Evolutionary conservation across 495 filamentous ascomycete genomes (phyloP).

Genomic region (Aspergillus sparsus): DNA sequence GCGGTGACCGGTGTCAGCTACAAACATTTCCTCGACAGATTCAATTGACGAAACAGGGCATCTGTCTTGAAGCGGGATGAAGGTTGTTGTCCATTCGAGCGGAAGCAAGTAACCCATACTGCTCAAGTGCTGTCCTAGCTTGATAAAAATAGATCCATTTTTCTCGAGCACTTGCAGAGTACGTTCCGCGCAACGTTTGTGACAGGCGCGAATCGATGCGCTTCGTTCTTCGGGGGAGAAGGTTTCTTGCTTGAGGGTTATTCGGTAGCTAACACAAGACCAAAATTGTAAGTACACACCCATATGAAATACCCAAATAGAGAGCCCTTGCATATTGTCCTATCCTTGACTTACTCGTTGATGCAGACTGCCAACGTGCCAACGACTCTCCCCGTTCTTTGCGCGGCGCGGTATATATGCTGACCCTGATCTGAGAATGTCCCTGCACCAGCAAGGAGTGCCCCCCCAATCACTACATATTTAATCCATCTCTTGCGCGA

Average conservation of each 20-base stretch:
- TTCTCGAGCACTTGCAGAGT: constrained; percentile 85
- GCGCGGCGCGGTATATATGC: constrained; percentile 69
- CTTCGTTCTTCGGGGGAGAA: constrained; percentile 61
- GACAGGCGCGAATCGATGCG: constrained; percentile 75
- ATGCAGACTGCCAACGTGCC: constrained; percentile 75
- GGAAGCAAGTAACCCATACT: constrained; percentile 97
- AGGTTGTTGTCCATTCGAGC: constrained; percentile 91
- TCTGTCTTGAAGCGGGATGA: constrained; percentile 93
- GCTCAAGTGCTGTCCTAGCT: constrained; percentile 93
- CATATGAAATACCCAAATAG: background rate
- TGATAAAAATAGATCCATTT: constrained; percentile 98
- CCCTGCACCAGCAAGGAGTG: constrained; percentile 57
- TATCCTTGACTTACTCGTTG: constrained; percentile 71
- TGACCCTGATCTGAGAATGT: constrained; percentile 71
- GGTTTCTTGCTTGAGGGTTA: constrained; percentile 67
- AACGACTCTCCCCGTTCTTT: constrained; percentile 80
- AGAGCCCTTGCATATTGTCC: too few species aligned
- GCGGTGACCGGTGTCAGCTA: constrained; percentile 75
- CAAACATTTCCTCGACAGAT: constrained; percentile 83
- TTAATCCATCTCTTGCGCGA: constrained; percentile 39
- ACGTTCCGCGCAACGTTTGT: constrained; percentile 88
- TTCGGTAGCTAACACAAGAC: constrained; percentile 67
- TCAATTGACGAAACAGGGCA: constrained; percentile 92
- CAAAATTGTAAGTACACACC: constrained; percentile 8
- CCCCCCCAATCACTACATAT: constrained; percentile 54